These are phyloP conservation scores for Chimonanthus praecox DNA, from an alignment of 164 flowering plant genomes.

Conservation along the genomic window DNA sequence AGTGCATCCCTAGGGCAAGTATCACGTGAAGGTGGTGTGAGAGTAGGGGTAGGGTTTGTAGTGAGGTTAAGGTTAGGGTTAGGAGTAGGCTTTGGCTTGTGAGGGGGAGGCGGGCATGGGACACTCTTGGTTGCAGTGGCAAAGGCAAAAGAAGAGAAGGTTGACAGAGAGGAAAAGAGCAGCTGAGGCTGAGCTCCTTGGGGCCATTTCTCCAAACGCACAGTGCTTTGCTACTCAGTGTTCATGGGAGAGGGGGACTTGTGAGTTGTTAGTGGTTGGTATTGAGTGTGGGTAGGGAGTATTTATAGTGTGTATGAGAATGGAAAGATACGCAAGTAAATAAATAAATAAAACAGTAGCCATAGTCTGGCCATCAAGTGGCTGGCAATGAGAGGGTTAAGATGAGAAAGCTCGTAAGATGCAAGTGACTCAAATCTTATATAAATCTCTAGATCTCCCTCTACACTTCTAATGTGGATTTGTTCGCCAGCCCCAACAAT, in stretches of 20 bases:
- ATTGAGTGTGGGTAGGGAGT: not conserved
- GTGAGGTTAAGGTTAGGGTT: not conserved
- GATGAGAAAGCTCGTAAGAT: too few relatives aligned
- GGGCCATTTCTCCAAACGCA: conserved; percentile 34
- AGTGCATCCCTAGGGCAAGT: conserved; percentile 56
- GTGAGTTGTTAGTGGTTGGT: not conserved
- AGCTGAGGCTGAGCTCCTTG: conserved; percentile 23
- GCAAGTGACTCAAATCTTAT: too few relatives aligned
- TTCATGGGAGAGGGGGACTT: not conserved
- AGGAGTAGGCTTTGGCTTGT: not conserved
- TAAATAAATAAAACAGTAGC: not conserved
- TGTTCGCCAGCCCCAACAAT: too few relatives aligned
- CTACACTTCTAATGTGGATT: too few relatives aligned
- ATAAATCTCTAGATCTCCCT: too few relatives aligned
- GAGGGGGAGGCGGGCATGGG: conserved; percentile 22
- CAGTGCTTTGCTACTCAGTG: not conserved
- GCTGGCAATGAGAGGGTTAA: not conserved
- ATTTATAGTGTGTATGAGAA: conserved; percentile 12
- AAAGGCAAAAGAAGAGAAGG: conserved; percentile 53
- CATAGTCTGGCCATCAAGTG: not conserved
- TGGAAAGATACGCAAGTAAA: not conserved
- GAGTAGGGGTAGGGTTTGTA: conserved; percentile 8
- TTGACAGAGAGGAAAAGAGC: conserved; percentile 44
- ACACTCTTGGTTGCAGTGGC: conserved; percentile 30
- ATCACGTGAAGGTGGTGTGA: conserved; percentile 8